Evolutionary conservation across 192 early-diverging fungal genomes (phyloP), one percentile per base, ranked within the genome.

Genomic region (Chytriomyces sp.): DNA sequence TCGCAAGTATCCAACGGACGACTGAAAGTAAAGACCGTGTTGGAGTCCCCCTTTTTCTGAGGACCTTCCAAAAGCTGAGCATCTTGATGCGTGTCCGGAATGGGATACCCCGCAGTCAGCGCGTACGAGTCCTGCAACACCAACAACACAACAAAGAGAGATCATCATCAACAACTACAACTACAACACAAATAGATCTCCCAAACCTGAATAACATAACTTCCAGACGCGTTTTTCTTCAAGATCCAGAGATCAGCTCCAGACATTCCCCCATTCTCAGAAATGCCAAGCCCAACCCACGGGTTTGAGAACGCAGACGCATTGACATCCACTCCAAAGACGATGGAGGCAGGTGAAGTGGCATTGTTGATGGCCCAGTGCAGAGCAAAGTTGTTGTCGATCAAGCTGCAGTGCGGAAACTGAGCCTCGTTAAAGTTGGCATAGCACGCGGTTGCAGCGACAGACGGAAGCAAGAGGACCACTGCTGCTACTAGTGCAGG

Each of bases 241-340:
- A 77, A 47, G 45, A 70, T 69, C 67, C 65, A 77, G 7, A 61
- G 59, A 50, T 77, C 76, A 13, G 76, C 67, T 13, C 76, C 76
- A 23, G 28, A 53, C 76, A 77, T 77, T 16, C 76, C 76, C 45
- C 76, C 76, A 11, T 23, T 59, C 2, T 77, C 67, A 0, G 45
- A 50, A 10, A 77, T 18, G 16, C 76, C 76, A 5, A 77, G 16
- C 4, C 76, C 76, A 11, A 77, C 46, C 76, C 76, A 77, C 9
- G 70, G n/a, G 16, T 61, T 35, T 26, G 16, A 23, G 57, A 7
- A 44, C 24, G 67, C 23, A 20, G 67, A 59, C 18, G 70, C 60
- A 20, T 68, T 67, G 6, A 62, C 44, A 49, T 77, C 76, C 18
- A 77, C 76, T 13, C 76, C 76, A 28, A 77, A 77, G 5, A 35